Evolutionary conservation across 2,329 filamentous ascomycete species (phyloP), one percentile per base, ranked within the genome.

Genomic region (Aspergillus pseudonomiae): DNA sequence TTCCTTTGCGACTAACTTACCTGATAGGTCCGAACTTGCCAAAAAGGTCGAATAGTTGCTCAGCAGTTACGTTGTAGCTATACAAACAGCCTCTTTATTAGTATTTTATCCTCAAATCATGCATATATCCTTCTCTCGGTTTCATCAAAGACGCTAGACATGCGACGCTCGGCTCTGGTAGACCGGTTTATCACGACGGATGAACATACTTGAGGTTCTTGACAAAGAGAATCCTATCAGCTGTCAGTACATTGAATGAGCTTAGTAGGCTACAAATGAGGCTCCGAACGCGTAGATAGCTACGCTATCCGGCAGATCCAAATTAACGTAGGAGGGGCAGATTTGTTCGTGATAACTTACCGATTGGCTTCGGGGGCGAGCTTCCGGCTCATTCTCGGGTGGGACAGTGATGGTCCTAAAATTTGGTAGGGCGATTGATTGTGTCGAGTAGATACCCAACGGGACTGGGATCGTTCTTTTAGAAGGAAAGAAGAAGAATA

Each of bases 351-450:
- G 59, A 53, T 62, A 61, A 85, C 90, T 78, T 84, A 96, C 93
- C 93, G 91, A 87, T 98, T 98, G 85, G 97, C 94, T 91, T 99
- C 95, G 83, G 95, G 94, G 85, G 94, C 94, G 87, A 98, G 91
- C 89, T 97, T 98, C 68, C 77, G 77, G 76, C 77, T 79, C 77
- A 79, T 79, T 74, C 77, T 79, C 71, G 71, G 73, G 70, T 61
- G 71, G 67, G 63, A 67, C 50, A 60, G 34, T 62, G 63, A 65
- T 56, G 53, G 55, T 65, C 65, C 61, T 68, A 64, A 66, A 68
- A 66, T 61, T 21, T 53, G 57, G 63, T 52, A 63, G 52, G 67
- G 57, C 24, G 60, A 65, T 65, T 61, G 26, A 43, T 41, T 55
- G 60, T 54, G 57, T 62, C 59, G 56, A 64, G 59, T 61, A 64